phyloP scores from a whole-genome alignment of 2,329 filamentous ascomycete genomes.

The Aspergillus sp. region DNA sequence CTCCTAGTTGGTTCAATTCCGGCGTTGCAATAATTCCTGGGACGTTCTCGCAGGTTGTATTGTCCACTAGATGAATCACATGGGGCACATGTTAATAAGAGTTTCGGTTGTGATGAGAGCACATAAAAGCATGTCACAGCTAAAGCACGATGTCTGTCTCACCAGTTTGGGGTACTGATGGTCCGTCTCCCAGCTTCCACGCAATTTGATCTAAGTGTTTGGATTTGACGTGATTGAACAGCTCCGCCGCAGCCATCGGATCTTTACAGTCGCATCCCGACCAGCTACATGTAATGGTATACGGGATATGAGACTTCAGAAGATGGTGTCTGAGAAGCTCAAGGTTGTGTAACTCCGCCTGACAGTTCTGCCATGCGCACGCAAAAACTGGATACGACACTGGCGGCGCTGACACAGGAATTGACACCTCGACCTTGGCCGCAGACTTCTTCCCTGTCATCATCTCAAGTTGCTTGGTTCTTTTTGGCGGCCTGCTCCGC shows the following conservation, averaged over 20 bases:
- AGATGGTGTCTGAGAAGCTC: conserved; percentile 54
- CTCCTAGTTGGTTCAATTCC: conserved; percentile 22
- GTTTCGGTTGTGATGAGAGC: neutral
- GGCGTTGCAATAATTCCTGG: conserved; percentile 39
- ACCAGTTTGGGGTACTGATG: conserved; percentile 50
- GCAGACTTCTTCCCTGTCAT: conserved; percentile 11
- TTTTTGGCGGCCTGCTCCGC: neutral
- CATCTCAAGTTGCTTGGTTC: neutral
- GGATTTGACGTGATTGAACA: conserved; percentile 47
- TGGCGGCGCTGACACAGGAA: conserved; percentile 10
- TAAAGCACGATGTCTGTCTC: conserved; percentile 29
- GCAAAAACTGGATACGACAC: conserved; percentile 40
- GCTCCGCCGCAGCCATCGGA: conserved; percentile 26
- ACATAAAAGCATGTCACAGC: neutral
- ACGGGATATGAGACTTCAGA: conserved; percentile 46
- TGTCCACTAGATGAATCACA: conserved; percentile 11
- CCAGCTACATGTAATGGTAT: conserved; percentile 22
- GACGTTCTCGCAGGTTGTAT: conserved; percentile 4
- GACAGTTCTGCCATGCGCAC: conserved; percentile 54
- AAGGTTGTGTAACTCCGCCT: conserved; percentile 55
- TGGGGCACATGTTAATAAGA: conserved; percentile 10
- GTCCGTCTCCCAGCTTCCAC: conserved; percentile 56
- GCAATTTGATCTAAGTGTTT: conserved; percentile 48
- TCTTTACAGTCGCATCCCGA: conserved; percentile 15
- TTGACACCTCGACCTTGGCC: conserved; percentile 17